Evolutionary conservation across 805 yeast species (phyloP), one percentile per base, ranked within the genome.

Genomic region (Sugiyamaella qingdaonensis): DNA sequence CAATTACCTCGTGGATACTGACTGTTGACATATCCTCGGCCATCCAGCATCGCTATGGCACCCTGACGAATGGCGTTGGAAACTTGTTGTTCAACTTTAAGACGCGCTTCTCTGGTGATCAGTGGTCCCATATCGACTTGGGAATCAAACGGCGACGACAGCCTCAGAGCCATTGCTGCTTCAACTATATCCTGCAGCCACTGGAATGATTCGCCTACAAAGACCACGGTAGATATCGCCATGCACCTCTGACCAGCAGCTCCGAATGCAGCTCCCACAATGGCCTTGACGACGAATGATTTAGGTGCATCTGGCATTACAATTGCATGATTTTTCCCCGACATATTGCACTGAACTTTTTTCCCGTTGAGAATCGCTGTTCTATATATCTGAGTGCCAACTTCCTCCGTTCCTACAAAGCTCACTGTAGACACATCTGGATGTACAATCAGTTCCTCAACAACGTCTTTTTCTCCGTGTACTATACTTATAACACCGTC

Each of bases 191-290:
- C 43, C 9, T 39, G 9, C 19, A 39, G 43, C 43, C 43, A 39
- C 21, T 13, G 16, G 19, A n/a, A 21, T 3, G 43, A 39, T 16
- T 39, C 43, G 13, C 43, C 43, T 4, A 39, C 43, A 39, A 39
- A 39, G 13, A 39, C 16, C 8, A 39, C 43, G 21, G 43, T 16
- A 2, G 43, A 39, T 39, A 39, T 39, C 13, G 21, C 43, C 43
- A 39, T 39, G 10, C 43, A 39, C 13, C 43, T 39, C 19, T 39
- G 43, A 11, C 43, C 43, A 39, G 43, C 43, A 16, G 43, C 43
- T 8, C 43, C 43, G 19, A 39, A 39, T 5, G 43, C 43, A 13
- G 43, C 43, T 8, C 43, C 43, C 43, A 39, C 43, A 4, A 39
- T 39, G 4, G 43, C 43, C 19, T 39, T 13, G 43, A 39, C 21